These are phyloP conservation scores for Paraconiothyrium brasiliense DNA, from an alignment of 2,329 filamentous ascomycete genomes.

Conservation along the genomic window DNA sequence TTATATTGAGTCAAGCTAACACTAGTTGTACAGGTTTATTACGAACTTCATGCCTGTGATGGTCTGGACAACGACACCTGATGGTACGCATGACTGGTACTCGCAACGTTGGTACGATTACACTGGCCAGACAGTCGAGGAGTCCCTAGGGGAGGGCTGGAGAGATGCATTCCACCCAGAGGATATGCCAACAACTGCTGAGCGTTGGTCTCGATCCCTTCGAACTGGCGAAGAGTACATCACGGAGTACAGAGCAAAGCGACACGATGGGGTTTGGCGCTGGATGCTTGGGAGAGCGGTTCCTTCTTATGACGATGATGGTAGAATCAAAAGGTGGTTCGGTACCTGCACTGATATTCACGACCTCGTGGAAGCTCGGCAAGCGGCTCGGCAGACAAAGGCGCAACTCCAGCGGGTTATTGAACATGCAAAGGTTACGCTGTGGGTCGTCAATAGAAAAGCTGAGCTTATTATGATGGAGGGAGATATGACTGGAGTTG, in stretches of 20 bases:
- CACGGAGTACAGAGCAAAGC: constrained; percentile 75
- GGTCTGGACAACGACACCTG: constrained; percentile 76
- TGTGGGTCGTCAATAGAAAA: constrained; percentile 75
- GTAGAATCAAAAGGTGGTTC: constrained; percentile 80
- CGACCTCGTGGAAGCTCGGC: constrained; percentile 74
- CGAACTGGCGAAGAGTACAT: constrained; percentile 71
- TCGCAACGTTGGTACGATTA: constrained; percentile 83
- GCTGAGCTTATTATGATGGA: constrained; percentile 74
- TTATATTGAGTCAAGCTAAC: not conserved
- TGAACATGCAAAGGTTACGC: constrained; percentile 76
- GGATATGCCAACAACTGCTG: constrained; percentile 66
- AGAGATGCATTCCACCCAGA: constrained; percentile 73
- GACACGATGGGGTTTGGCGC: constrained; percentile 74
- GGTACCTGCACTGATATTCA: constrained; percentile 84
- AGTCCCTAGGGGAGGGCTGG: constrained; percentile 72
- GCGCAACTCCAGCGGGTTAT: constrained; percentile 78
- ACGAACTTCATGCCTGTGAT: constrained; percentile 69
- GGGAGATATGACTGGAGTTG: constrained; percentile 66
- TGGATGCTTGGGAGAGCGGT: constrained; percentile 82
- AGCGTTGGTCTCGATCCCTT: constrained; percentile 70
- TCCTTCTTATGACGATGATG: constrained; percentile 72
- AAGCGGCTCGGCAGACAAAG: constrained; percentile 71
- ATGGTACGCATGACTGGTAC: constrained; percentile 76
- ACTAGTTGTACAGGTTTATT: constrained; percentile 57
- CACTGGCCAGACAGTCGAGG: constrained; percentile 70